Percentiles rank a stretch among this genome's conserved stretches.
These are phyloP conservation scores for Macrocybe gigantea DNA, from an alignment of 768 basidiomycete genomes.

Conservation along the genomic window DNA sequence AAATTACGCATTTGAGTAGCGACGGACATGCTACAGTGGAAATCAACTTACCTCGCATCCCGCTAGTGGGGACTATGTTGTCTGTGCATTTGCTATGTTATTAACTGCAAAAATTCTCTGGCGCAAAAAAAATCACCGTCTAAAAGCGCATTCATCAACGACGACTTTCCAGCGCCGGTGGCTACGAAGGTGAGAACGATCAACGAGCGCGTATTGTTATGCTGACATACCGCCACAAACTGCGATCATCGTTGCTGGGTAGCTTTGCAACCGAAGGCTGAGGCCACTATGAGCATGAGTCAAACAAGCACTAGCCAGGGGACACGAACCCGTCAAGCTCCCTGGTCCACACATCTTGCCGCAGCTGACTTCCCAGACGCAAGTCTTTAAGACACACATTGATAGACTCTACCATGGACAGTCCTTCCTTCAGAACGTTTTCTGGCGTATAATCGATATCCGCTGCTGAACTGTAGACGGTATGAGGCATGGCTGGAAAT, in stretches of 20 bases:
- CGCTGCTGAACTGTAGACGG: constrained; percentile 25
- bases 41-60: constrained; percentile 46
- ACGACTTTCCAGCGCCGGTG: constrained; percentile 59
- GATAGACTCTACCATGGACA: constrained; percentile 47
- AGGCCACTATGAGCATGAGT: background rate
- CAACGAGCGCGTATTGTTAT: background rate
- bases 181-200: constrained; percentile 23
- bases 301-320: background rate
- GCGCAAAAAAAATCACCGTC: constrained; percentile 32
- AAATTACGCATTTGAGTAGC: background rate
- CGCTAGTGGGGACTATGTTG: constrained; percentile 60
- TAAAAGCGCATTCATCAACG: constrained; percentile 54
- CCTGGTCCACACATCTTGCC: constrained; percentile 53
- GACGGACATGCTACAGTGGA: background rate
- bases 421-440: constrained; percentile 40
- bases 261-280: constrained; percentile 43
- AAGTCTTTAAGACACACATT: constrained; percentile 35
- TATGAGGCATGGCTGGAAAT: constrained; percentile 22
- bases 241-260: constrained; percentile 57
- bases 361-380: constrained; percentile 47
- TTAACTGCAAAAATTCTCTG: background rate
- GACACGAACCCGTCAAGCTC: constrained; percentile 42
- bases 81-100: constrained; percentile 24
- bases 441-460: constrained; percentile 48
- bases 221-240: constrained; percentile 50